Percentiles rank a stretch among this genome's conserved stretches.
phyloP scores from a whole-genome alignment of 805 yeast genomes.

The Yarrowia sp. region DNA sequence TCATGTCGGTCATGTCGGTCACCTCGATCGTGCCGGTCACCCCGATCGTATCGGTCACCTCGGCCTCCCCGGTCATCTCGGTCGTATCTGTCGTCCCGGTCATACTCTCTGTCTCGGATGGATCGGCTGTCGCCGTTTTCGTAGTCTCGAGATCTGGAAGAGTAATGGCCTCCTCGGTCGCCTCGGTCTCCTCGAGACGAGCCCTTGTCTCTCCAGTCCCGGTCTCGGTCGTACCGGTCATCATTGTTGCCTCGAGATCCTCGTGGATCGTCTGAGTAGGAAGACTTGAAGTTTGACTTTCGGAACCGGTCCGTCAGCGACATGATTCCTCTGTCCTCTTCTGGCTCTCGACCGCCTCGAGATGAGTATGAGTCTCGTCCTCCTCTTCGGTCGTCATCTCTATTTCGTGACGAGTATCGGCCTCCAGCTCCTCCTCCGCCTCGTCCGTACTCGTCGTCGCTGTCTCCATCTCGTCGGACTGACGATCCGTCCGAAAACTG shows the following conservation, averaged over 20 bases:
- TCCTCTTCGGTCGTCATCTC: background rate
- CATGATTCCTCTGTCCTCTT: conserved; percentile 36
- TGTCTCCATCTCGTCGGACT: conserved; percentile 21
- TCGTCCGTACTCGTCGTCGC: conserved; percentile 30
- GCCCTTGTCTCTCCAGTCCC: conserved; percentile 19
- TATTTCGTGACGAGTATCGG: conserved; percentile 12
- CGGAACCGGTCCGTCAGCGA: conserved; percentile 37
- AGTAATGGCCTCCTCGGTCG: background rate
- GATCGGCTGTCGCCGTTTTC: conserved; percentile 26
- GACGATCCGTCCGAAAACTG: conserved; percentile 54
- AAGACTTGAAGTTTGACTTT: conserved; percentile 43
- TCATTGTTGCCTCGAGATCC: conserved; percentile 41
- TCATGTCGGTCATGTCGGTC: conserved; percentile 23
- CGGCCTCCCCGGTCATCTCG: conserved; percentile 22
- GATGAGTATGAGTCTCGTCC: background rate
- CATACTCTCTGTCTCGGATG: conserved; percentile 5
- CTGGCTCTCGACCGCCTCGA: background rate
- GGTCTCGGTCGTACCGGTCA: conserved; percentile 7
- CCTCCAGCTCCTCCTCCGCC: conserved; percentile 29
- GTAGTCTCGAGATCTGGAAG: conserved; percentile 23
- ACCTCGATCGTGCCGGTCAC: background rate
- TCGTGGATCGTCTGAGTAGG: conserved; percentile 40
- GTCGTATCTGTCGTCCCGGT: conserved; percentile 3
- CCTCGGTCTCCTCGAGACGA: conserved; percentile 18
- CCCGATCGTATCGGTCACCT: background rate